phyloP scores from a whole-genome alignment of 257 asterid genomes.

The Solanum okadae region DNA sequence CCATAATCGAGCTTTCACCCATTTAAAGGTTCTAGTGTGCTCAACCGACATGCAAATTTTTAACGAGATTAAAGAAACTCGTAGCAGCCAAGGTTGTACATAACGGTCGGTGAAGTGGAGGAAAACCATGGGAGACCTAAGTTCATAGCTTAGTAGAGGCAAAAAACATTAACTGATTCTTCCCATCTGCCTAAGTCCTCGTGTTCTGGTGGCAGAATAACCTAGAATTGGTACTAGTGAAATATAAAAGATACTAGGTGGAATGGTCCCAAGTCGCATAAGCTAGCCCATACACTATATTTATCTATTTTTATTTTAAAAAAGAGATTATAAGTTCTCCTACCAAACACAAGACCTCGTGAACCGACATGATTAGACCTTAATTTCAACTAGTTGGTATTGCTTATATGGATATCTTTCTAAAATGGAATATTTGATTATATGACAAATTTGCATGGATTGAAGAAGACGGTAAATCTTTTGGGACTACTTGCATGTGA shows the following conservation, averaged over 20 bases:
- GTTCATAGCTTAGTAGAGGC: background rate
- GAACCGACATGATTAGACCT: background rate
- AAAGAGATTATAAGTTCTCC: background rate
- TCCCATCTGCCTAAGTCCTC: background rate
- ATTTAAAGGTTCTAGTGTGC: background rate
- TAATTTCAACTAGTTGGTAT: background rate
- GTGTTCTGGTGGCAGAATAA: background rate
- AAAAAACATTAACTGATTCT: background rate
- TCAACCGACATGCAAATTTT: background rate
- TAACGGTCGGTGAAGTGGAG: background rate
- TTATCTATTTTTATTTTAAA: background rate
- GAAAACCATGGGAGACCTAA: background rate
- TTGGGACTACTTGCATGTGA: background rate
- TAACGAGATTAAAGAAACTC: background rate
- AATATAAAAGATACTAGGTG: background rate
- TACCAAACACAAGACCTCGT: background rate
- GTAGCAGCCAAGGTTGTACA: background rate
- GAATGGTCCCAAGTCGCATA: background rate
- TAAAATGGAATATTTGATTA: background rate
- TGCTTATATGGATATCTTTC: background rate
- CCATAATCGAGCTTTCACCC: background rate
- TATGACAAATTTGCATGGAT: background rate
- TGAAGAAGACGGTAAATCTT: background rate
- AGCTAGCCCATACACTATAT: background rate
- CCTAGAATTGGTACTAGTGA: background rate